Percentiles rank a stretch among this genome's conserved stretches.
phyloP scores from a whole-genome alignment of 116 monocot species.

The Dioscorea cayenensis region DNA sequence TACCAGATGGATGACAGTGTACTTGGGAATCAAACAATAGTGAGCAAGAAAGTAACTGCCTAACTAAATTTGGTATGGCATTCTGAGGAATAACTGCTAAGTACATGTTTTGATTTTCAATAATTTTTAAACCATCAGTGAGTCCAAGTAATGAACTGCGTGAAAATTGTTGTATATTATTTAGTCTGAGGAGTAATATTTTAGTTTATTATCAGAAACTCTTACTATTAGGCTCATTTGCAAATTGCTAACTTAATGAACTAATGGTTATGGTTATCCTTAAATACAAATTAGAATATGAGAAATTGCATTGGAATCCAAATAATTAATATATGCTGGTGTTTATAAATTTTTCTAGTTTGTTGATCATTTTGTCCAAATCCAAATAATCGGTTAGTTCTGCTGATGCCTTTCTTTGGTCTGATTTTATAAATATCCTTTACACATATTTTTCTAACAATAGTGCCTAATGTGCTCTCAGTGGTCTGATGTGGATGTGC shows the following conservation, averaged over 20 bases:
- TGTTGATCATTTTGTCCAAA: background rate
- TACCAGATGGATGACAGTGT: background rate
- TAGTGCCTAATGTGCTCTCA: conserved; percentile 4
- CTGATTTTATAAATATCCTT: too few relatives aligned
- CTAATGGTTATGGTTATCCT: background rate
- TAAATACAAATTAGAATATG: background rate
- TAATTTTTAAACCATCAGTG: too few relatives aligned
- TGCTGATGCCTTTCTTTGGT: background rate
- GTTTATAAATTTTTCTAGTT: background rate
- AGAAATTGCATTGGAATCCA: background rate
- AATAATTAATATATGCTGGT: background rate
- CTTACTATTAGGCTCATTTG: too few relatives aligned
- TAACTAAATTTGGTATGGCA: background rate
- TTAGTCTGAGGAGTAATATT: too few relatives aligned
- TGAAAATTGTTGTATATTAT: too few relatives aligned
- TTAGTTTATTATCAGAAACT: too few relatives aligned
- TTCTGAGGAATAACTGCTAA: background rate
- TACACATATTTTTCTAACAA: too few relatives aligned
- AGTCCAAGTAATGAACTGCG: too few relatives aligned
- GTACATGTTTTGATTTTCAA: background rate
- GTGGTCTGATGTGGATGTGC: conserved; percentile 84
- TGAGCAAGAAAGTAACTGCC: background rate
- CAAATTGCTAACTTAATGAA: too few relatives aligned
- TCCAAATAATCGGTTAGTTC: background rate
- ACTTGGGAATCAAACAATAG: background rate